Base-by-base conservation (phyloP, 495 filamentous ascomycete species). In the Aspergillus sclerotiicarbonarius region DNA sequence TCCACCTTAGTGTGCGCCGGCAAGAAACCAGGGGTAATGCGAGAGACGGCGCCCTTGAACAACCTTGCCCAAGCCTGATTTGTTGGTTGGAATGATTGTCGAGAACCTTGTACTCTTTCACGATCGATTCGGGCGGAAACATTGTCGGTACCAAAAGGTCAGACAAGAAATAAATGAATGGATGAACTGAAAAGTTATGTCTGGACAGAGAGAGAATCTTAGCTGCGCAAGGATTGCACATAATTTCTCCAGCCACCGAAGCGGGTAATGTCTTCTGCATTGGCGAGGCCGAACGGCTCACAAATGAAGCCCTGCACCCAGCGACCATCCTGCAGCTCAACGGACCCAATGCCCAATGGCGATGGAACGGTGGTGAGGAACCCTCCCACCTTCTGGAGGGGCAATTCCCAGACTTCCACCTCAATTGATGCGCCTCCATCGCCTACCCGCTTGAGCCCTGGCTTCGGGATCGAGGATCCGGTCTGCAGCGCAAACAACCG, bases 381-480 rank as follows among this genome's bases (percentile, higher is more conserved):
- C 46, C 58, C 54, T 37, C 57, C 62, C 49, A 60, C 32, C 29
- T 60, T 21, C 4, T 51, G 8, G 25, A 25, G 18, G 19, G 62
- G 58, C 57, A 64, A 44, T 5, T 60, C 33, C 62, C 62, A 64
- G 16, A 64, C 49, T 43, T 64, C 62, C n/a, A 64, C 53, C 37
- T 60, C 57, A 41, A 64, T 64, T 8, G 57, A 29, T 6, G 77
- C 30, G 69, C 76, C 57, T 70, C 73, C 21, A 72, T 77, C 57
- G 73, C 71, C 18, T 70, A 76, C 53, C 70, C 77, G 49, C 65
- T 77, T 54, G 63, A 74, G 31, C 63, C 75, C 56, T 59, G 72
- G 58, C 31, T 59, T 60, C 8, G 16, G 31, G 6, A 56, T 46
- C 4, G 54, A 8, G n/a, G 44, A 56, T 29, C 29, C 19, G 8